Conservation (phyloP, 1,284 basidiomycete genomes). For the Marasmius sp. region DNA sequence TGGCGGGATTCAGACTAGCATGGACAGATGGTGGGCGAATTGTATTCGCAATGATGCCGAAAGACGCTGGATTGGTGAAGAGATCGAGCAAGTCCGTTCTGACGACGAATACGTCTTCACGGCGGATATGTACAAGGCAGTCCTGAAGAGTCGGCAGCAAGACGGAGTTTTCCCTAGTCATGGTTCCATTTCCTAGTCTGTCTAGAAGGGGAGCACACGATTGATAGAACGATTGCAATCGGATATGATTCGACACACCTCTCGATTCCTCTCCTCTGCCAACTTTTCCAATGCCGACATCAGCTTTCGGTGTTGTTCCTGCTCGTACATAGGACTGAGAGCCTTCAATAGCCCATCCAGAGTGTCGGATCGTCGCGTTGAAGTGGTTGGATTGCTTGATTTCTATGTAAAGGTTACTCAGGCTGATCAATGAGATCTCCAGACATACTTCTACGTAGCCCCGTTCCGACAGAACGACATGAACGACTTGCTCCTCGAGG, state of each 20-base stretch:
- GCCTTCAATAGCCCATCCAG: slow-evolving; percentile 56
- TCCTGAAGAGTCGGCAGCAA: slow-evolving; percentile 39
- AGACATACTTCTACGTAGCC: slow-evolving; percentile 47
- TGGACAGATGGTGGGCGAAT: slow-evolving; percentile 79
- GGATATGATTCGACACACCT: not conserved
- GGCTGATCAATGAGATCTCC: not conserved
- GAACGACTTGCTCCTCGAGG: slow-evolving; percentile 50
- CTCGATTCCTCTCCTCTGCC: slow-evolving; percentile 14
- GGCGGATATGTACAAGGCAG: slow-evolving; percentile 53
- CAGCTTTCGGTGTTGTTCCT: slow-evolving; percentile 45
- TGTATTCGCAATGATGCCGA: slow-evolving; percentile 65
- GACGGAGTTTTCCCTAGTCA: slow-evolving; percentile 27
- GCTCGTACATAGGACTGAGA: slow-evolving; percentile 49
- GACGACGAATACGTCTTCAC: slow-evolving; percentile 49
- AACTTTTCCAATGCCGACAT: slow-evolving; percentile 48
- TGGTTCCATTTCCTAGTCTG: not conserved
- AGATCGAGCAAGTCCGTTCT: slow-evolving; percentile 49
- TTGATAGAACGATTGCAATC: not conserved
- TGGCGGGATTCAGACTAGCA: slow-evolving; percentile 50
- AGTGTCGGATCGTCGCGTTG: slow-evolving; percentile 42
- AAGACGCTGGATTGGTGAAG: slow-evolving; percentile 49
- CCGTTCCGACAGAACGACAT: slow-evolving; percentile 47
- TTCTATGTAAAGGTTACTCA: slow-evolving; percentile 12
- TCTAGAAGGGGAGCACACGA: not conserved
- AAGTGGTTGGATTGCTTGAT: slow-evolving; percentile 10